Evolutionary conservation across 73 alveolate genomes (phyloP).

Genomic region (Paramecium sonneborni): DNA sequence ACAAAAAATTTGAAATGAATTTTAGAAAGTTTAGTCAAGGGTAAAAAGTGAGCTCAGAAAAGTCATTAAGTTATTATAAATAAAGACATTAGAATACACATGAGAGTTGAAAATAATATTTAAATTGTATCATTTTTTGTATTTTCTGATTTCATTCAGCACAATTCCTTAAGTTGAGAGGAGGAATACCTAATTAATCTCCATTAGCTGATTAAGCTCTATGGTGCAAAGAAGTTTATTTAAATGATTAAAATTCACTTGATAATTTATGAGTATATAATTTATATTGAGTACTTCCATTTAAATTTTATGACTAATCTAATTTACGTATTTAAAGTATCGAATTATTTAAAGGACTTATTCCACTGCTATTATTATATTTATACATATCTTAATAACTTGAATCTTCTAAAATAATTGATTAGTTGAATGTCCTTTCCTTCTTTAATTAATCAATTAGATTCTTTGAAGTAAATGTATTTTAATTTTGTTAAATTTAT

Average conservation of each 20-base stretch:
- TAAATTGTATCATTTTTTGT: neutral
- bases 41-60: too few relatives aligned
- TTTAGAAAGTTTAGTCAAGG: too few relatives aligned
- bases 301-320: neutral
- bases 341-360: conserved; percentile 28
- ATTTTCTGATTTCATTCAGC: neutral
- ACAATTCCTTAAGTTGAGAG: conserved; percentile 11
- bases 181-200: conserved; percentile 16
- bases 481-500: neutral
- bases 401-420: neutral
- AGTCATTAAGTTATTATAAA: neutral
- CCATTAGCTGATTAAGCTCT: conserved; percentile 51
- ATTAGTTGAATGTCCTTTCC: neutral
- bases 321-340: neutral
- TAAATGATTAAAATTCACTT: neutral
- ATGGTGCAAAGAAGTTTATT: conserved; percentile 4
- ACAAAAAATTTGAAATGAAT: too few relatives aligned
- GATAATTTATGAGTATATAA: conserved; percentile 7
- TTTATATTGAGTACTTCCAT: conserved; percentile 14
- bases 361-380: conserved; percentile 14
- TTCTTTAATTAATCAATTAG: neutral
- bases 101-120: conserved; percentile 26
- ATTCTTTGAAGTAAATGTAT: conserved; percentile 14
- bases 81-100: neutral
- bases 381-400: neutral